Conservation (phyloP, 768 basidiomycete species). For the Boletus rufocinnamomeus region DNA sequence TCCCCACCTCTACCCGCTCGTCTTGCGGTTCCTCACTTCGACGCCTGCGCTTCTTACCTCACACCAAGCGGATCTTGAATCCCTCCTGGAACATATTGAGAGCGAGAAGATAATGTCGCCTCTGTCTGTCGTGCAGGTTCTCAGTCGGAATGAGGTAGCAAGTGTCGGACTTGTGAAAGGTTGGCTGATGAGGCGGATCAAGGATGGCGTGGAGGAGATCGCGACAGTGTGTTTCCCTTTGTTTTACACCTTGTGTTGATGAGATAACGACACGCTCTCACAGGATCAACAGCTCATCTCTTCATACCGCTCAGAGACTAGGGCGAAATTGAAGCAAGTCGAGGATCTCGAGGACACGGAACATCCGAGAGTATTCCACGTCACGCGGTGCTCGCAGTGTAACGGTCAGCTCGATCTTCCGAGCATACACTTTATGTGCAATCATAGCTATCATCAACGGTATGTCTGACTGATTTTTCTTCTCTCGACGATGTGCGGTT, state of each 20-base stretch:
- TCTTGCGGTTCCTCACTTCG: slow-evolving; percentile 86
- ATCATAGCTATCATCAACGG: slow-evolving; percentile 96
- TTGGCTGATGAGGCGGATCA: slow-evolving; percentile 83
- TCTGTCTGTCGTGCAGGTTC: slow-evolving; percentile 83
- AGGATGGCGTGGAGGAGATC: slow-evolving; percentile 71
- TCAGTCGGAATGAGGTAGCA: slow-evolving; percentile 86
- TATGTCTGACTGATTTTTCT: neutral
- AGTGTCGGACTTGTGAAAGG: slow-evolving; percentile 91
- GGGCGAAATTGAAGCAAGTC: slow-evolving; percentile 77
- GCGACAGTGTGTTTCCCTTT: slow-evolving; percentile 60
- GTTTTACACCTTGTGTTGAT: neutral
- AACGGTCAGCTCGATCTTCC: slow-evolving; percentile 90
- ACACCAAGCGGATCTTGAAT: slow-evolving; percentile 70
- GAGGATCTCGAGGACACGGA: slow-evolving; percentile 76
- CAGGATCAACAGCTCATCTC: slow-evolving; percentile 85
- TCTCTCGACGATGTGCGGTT: neutral
- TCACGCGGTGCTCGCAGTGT: slow-evolving; percentile 90
- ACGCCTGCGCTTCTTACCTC: slow-evolving; percentile 68
- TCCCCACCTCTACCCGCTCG: slow-evolving; percentile 82
- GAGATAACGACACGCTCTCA: neutral
- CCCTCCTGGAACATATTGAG: slow-evolving; percentile 77
- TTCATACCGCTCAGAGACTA: slow-evolving; percentile 89
- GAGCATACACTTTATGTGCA: slow-evolving; percentile 96
- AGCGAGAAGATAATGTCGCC: slow-evolving; percentile 83
- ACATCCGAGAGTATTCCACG: slow-evolving; percentile 87